Evolutionary conservation across 2,329 filamentous ascomycete species (phyloP).

Genomic region (Aspergillus sp.): DNA sequence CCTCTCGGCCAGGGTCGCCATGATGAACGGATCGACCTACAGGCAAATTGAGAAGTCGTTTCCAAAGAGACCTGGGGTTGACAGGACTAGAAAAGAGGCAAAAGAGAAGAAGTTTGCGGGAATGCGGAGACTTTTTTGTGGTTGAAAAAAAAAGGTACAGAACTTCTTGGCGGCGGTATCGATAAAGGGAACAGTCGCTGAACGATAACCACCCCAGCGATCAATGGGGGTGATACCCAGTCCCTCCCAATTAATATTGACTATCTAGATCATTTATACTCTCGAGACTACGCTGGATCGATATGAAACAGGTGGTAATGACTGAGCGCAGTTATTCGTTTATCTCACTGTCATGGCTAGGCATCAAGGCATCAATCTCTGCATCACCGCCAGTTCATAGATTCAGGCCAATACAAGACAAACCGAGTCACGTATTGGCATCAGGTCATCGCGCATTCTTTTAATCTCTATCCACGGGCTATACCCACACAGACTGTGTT

Average conservation of each 20-base stretch:
- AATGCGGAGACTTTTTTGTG: constrained; percentile 28
- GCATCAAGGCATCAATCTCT: constrained; percentile 5
- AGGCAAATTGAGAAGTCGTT: constrained; percentile 25
- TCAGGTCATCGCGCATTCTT: constrained; percentile 20
- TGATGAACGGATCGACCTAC: constrained; percentile 35
- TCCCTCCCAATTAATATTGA: neutral
- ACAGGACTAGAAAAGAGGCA: constrained; percentile 25
- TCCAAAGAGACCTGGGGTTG: constrained; percentile 12
- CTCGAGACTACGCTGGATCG: no score
- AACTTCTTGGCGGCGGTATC: constrained; percentile 21
- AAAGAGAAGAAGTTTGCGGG: constrained; percentile 23
- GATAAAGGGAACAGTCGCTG: constrained; percentile 12
- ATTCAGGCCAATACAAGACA: neutral
- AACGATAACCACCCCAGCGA: neutral
- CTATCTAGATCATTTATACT: neutral
- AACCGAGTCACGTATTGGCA: constrained; percentile 24
- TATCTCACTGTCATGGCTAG: constrained; percentile 1
- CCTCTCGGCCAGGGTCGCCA: constrained; percentile 77
- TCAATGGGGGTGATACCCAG: neutral
- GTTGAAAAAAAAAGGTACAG: constrained; percentile 34
- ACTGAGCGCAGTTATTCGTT: neutral
- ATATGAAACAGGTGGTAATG: no score
- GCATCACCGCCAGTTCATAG: neutral
- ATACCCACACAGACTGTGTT: neutral
- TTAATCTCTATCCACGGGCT: constrained; percentile 4